Percentiles rank a stretch among this genome's conserved stretches.
phyloP scores from a whole-genome alignment of 1,284 basidiomycete species.

The Irpex lacteus region DNA sequence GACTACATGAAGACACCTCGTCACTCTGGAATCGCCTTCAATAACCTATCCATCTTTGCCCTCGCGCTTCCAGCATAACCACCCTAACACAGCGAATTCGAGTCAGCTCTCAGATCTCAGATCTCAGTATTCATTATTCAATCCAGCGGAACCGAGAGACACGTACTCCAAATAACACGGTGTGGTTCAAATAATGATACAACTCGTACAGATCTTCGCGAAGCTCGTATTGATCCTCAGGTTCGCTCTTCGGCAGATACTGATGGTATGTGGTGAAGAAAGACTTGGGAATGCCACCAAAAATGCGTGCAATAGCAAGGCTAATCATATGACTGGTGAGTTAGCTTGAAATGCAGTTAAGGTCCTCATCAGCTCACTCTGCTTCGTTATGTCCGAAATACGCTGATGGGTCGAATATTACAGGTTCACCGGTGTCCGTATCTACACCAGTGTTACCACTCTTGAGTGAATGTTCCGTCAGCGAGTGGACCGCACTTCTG shows the following conservation, averaged over 20 bases:
- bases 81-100: constrained; percentile 36
- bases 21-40: constrained; percentile 30
- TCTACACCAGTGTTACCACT: constrained; percentile 74
- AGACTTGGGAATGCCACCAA: constrained; percentile 71
- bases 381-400: constrained; percentile 88
- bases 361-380: constrained; percentile 50
- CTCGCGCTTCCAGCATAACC: constrained; percentile 54
- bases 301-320: constrained; percentile 80
- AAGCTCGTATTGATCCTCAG: constrained; percentile 65
- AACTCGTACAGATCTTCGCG: constrained; percentile 77
- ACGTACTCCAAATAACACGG: constrained; percentile 70
- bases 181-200: constrained; percentile 88
- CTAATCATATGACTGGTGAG: constrained; percentile 33
- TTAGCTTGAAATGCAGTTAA: background rate
- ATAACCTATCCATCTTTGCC: constrained; percentile 52
- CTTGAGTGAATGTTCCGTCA: constrained; percentile 31
- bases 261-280: constrained; percentile 79
- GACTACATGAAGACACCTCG: background rate
- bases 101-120: too few relatives aligned
- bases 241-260: constrained; percentile 65
- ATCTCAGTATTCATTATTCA: background rate
- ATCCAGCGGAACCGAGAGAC: background rate
- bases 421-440: constrained; percentile 48
- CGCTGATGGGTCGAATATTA: constrained; percentile 82
- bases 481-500: background rate